A percentile compares a stretch with the other conserved stretches of the same genome.
Evolutionary conservation across 306 rosid genomes (phyloP).

Genomic region (Sphenostylis stenocarpa): DNA sequence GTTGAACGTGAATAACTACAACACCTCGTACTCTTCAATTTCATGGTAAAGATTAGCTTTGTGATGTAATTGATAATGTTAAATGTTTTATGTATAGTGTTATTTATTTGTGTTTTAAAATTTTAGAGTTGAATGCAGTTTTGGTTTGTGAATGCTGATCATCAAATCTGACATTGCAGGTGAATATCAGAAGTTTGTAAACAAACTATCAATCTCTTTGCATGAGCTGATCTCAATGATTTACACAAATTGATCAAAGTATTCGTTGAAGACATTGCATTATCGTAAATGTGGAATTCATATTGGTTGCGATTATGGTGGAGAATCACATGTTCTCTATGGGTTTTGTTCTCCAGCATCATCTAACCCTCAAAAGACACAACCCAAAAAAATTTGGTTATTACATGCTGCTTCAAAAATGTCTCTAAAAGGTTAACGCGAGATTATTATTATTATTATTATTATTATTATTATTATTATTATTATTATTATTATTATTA

Average conservation of each 20-base stretch:
- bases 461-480: too few species aligned
- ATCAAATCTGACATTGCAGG: conserved; percentile 55
- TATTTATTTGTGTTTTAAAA: too few species aligned
- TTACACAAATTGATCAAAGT: conserved; percentile 68
- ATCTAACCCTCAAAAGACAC: conserved; percentile 48
- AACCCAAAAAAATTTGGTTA: conserved; percentile 51
- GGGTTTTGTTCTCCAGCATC: conserved; percentile 55
- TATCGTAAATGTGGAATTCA: conserved; percentile 63
- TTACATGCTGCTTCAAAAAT: conserved; percentile 55
- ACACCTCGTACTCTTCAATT: too few species aligned
- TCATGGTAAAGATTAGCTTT: too few species aligned
- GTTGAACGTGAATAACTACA: too few species aligned
- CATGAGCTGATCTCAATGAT: conserved; percentile 60
- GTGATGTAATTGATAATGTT: too few species aligned
- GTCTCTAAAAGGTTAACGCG: too few species aligned
- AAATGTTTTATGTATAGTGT: too few species aligned
- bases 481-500: too few species aligned
- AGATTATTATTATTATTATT: too few species aligned
- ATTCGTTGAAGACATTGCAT: conserved; percentile 55
- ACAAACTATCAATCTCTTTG: conserved; percentile 55
- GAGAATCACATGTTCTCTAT: conserved; percentile 52
- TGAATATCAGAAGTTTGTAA: conserved; percentile 51
- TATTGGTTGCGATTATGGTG: conserved; percentile 58
- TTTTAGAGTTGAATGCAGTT: conserved; percentile 28
- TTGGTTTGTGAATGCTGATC: conserved; percentile 71